Evolutionary conservation across 371 early-diverging fungal species (phyloP).

Genomic region (Catenaria anguillulae): DNA sequence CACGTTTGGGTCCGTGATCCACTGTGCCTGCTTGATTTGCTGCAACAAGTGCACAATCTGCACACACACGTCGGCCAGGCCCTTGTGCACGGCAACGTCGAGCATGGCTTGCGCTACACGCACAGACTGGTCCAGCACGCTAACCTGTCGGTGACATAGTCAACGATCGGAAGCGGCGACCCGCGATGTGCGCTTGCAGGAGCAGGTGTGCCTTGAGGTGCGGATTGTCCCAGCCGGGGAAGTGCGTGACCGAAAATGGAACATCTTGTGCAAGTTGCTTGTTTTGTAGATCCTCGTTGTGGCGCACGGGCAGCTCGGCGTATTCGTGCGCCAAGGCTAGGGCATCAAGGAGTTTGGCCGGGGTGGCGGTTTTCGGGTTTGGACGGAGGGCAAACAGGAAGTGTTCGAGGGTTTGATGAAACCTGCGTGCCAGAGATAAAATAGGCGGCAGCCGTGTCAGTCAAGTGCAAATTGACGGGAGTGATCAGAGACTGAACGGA

Average conservation of each 20-base stretch:
- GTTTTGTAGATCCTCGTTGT: conserved; percentile 78
- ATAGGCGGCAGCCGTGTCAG: too few species aligned
- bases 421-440: too few species aligned
- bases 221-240: conserved; percentile 49
- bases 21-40: conserved; percentile 75
- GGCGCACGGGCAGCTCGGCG: conserved; percentile 75
- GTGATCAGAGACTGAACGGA: too few species aligned
- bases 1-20: conserved; percentile 56
- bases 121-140: conserved; percentile 78
- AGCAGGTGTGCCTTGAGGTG: conserved; percentile 79
- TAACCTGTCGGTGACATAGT: conserved; percentile 83
- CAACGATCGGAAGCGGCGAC: conserved; percentile 55
- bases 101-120: conserved; percentile 85
- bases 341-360: conserved; percentile 44
- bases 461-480: too few species aligned
- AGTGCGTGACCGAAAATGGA: conserved; percentile 30
- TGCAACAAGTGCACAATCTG: conserved; percentile 63
- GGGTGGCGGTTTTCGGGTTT: conserved; percentile 21
- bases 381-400: conserved; percentile 27
- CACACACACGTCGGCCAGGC: conserved; percentile 41
- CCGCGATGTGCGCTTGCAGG: conserved; percentile 66
- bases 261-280: conserved; percentile 49
- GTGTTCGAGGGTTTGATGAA: conserved; percentile 55
- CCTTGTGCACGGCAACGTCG: conserved; percentile 58
- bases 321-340: conserved; percentile 71